Conservation (phyloP, 208 protist genomes). For the Trypanosoma brucei region DNA sequence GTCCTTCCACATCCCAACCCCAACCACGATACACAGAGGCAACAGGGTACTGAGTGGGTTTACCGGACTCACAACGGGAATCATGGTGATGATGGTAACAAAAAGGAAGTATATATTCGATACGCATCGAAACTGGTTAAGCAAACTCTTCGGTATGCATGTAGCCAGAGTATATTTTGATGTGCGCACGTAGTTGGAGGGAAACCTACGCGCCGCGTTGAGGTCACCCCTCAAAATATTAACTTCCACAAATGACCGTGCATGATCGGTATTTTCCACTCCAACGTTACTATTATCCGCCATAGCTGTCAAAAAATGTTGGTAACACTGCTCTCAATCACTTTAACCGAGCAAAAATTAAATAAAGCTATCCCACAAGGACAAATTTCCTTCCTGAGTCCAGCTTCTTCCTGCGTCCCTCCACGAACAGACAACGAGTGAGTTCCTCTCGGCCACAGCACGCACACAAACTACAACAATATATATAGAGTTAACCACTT, state of each 20-base stretch:
- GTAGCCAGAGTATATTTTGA: conserved; percentile 63
- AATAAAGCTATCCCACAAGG: too few species aligned
- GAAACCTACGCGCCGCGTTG: conserved; percentile 41
- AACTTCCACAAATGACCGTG: conserved; percentile 34
- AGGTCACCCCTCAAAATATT: conserved; percentile 47
- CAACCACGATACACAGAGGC: conserved; percentile 84
- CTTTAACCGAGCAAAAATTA: too few species aligned
- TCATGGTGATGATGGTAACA: conserved; percentile 79
- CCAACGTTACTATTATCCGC: too few species aligned
- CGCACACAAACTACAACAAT: too few species aligned
- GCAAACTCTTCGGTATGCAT: conserved; percentile 57
- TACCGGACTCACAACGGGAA: conserved; percentile 84
- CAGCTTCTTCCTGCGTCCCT: too few species aligned
- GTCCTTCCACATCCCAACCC: conserved; percentile 81
- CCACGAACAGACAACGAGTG: too few species aligned
- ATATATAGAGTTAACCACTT: too few species aligned
- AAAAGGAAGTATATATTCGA: conserved; percentile 94
- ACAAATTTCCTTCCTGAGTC: too few species aligned
- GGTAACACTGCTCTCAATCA: not conserved
- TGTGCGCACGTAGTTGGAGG: conserved; percentile 58
- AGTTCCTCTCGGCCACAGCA: too few species aligned
- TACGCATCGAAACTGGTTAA: conserved; percentile 87
- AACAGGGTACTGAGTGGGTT: conserved; percentile 84
- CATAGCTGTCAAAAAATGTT: not conserved
- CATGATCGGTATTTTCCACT: too few species aligned